phyloP scores from a whole-genome alignment of 179 eudicot genomes.

The Silene noctiflora region DNA sequence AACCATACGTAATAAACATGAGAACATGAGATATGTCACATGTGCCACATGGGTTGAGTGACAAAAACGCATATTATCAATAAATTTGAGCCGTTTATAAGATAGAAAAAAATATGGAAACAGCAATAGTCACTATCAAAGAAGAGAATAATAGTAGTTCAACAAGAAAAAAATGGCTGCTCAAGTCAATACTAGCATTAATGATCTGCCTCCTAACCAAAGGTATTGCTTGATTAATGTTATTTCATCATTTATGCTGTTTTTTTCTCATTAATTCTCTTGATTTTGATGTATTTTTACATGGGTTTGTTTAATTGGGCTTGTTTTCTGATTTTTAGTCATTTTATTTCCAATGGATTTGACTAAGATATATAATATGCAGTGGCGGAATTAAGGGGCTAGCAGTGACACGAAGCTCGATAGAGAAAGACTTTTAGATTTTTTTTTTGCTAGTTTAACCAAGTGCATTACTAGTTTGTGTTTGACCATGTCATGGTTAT shows the following conservation, averaged over 20 bases:
- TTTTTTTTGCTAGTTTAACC: too few relatives aligned
- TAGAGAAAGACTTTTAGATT: too few relatives aligned
- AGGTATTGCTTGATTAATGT: slow-evolving; percentile 3
- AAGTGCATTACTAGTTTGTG: too few relatives aligned
- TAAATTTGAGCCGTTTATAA: not conserved
- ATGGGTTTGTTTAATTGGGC: not conserved
- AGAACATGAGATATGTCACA: too few relatives aligned
- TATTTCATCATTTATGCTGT: not conserved
- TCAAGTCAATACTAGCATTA: not conserved
- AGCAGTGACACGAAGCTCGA: too few relatives aligned
- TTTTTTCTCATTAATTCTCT: not conserved
- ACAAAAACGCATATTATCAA: not conserved
- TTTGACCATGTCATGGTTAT: too few relatives aligned
- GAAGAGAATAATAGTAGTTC: not conserved
- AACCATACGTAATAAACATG: too few relatives aligned
- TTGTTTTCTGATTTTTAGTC: not conserved
- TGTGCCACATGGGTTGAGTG: too few relatives aligned
- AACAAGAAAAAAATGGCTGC: slow-evolving; percentile 10
- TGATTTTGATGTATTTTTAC: not conserved
- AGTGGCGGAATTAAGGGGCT: too few relatives aligned
- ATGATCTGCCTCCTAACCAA: slow-evolving; percentile 17
- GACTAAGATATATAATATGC: too few relatives aligned
- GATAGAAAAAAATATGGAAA: not conserved
- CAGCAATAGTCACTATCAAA: not conserved
- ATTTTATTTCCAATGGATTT: not conserved